Evolutionary conservation across 441 rosid genomes (phyloP).

Genomic region (Bocquillonia castaneifolia): DNA sequence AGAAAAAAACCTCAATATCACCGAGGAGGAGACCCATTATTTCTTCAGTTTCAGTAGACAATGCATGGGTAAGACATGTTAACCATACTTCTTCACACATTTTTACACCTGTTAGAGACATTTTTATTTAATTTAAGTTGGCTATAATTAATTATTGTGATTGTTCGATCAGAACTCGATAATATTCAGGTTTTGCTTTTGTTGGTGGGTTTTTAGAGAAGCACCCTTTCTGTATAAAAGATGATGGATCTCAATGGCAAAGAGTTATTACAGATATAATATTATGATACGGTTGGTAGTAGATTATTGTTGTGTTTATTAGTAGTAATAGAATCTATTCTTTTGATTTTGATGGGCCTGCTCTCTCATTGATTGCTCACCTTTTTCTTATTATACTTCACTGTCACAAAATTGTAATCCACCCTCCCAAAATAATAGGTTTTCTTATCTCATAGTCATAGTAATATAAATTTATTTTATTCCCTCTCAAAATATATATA

Average conservation of each 20-base stretch:
- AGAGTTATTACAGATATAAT: neutral
- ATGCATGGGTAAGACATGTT: slow-evolving; percentile 89
- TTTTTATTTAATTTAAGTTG: slow-evolving; percentile 11
- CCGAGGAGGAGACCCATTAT: slow-evolving; percentile 99
- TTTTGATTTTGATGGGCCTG: neutral
- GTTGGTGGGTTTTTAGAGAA: neutral
- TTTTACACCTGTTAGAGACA: slow-evolving; percentile 76
- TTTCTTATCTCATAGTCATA: too few relatives aligned
- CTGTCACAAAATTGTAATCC: too few relatives aligned
- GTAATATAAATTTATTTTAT: too few relatives aligned
- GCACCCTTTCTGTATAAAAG: too few relatives aligned
- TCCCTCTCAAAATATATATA: too few relatives aligned
- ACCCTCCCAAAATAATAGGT: too few relatives aligned
- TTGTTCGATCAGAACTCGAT: neutral
- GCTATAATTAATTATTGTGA: neutral
- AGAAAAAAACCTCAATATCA: slow-evolving; percentile 60
- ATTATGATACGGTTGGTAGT: slow-evolving; percentile 5
- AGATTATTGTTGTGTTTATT: neutral
- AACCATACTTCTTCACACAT: slow-evolving; percentile 94
- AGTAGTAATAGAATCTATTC: slow-evolving; percentile 1
- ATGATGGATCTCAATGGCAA: neutral
- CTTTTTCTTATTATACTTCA: too few relatives aligned
- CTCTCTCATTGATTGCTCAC: too few relatives aligned
- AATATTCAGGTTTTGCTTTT: neutral
- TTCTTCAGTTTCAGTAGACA: slow-evolving; percentile 96